Base-by-base conservation (phyloP, 1,284 basidiomycete genomes). In the Rhizoctonia solani region DNA sequence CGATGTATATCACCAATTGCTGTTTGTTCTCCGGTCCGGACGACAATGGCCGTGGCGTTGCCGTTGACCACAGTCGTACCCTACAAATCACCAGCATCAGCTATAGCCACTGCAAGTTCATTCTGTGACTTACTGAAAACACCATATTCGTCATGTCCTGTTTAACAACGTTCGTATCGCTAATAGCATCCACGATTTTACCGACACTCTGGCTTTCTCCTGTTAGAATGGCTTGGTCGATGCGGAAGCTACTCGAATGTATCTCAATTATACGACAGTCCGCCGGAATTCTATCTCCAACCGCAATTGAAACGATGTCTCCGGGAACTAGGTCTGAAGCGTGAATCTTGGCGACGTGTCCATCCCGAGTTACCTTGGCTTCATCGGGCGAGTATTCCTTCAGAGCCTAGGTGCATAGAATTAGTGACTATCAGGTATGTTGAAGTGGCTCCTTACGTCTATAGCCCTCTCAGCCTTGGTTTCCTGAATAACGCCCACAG, bases 121-220 rank as follows among this genome's bases (percentile, higher is more conserved):
- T 19, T 1, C 39, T 37, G 16, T 65, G 19, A 79, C 86, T 74
- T 72, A 92, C 92, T 11, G 92, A 89, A 78, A 98, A 97, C 14
- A 97, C 80, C 78, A 95, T 96, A 77, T 97, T 98, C 69, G 83
- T 87, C 93, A 94, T 94, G 74, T 97, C 95, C 77, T 97, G 95
- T 79, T 96, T 95, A 69, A 97, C 95, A 2, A 94, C 95, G 68
- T 81, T 82, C 41, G 76, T 69, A 73, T 95, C 92, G 5, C 80
- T 72, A 41, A 98, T 87, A 13, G 82, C 78, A 14, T 84, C 84
- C 3, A 84, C 75, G 29, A 81, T 85, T 79, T 98, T 98, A 80
- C 87, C 85, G 27, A 97, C 94, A 71, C 91, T 93, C 72, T 83
- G 81, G 74, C 90, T 93, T 79, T 98, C 95, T 37, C 95, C 95